These are phyloP conservation scores for Amaranthus hypochondriacus DNA, from an alignment of 148 eudicot species.

Conservation along the genomic window DNA sequence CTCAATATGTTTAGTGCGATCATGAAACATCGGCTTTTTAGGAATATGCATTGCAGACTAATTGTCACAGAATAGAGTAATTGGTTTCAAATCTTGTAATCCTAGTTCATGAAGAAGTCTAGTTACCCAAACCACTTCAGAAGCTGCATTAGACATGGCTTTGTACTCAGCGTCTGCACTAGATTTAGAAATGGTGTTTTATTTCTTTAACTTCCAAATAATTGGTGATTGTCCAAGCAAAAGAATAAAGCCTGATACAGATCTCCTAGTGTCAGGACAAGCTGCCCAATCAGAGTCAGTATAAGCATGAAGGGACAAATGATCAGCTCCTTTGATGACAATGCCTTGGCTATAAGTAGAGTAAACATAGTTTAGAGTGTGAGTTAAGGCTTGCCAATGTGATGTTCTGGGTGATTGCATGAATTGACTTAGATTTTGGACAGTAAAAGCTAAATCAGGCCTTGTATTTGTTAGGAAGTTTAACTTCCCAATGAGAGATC, in stretches of 20 bases:
- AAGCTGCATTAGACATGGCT: background rate
- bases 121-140: background rate
- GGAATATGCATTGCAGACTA: background rate
- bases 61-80: background rate
- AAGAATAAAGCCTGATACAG: background rate
- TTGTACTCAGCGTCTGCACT: background rate
- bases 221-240: background rate
- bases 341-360: background rate
- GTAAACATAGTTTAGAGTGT: background rate
- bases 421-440: background rate
- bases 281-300: background rate
- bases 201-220: background rate
- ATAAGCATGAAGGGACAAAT: background rate
- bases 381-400: background rate
- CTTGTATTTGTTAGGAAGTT: background rate
- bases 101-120: background rate
- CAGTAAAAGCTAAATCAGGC: background rate
- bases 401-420: background rate
- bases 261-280: background rate
- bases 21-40: background rate
- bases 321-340: background rate
- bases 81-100: background rate
- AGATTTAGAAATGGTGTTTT: background rate
- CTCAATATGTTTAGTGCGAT: slow-evolving; percentile 8
- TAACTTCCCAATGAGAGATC: background rate